Percentiles rank a stretch among this genome's conserved stretches.
Conservation (phyloP, 257 asterid species). For the Cynanchum wilfordii region DNA sequence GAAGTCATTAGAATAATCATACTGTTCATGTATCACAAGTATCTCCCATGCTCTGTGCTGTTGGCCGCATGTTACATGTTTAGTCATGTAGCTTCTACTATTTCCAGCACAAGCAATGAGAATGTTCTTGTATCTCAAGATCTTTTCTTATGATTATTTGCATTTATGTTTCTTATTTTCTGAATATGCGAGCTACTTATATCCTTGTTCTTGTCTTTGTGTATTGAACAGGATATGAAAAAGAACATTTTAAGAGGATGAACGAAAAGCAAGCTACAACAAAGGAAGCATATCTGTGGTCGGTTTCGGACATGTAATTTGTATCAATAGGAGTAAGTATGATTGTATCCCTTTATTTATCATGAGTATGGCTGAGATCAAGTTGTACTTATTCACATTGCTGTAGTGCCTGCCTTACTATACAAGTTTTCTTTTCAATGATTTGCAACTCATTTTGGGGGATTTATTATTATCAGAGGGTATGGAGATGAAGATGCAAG, state of each 20-base stretch:
- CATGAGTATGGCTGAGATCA: neutral
- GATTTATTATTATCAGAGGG: neutral
- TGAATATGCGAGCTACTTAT: neutral
- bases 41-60: neutral
- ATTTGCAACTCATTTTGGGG: neutral
- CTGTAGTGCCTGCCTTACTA: neutral
- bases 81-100: neutral
- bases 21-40: neutral
- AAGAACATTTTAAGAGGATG: slow-evolving; percentile 52
- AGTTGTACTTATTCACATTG: neutral
- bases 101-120: neutral
- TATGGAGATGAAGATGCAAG: neutral
- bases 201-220: slow-evolving; percentile 1
- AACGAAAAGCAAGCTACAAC: slow-evolving; percentile 75
- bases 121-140: neutral
- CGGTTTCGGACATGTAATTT: slow-evolving; percentile 71
- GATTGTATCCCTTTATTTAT: neutral
- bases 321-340: neutral
- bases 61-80: neutral
- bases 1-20: too few relatives aligned
- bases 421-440: neutral
- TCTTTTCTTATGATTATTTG: too few relatives aligned
- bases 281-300: slow-evolving; percentile 78
- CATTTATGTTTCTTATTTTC: neutral
- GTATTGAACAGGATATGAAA: slow-evolving; percentile 55